A percentile compares a stretch with the other conserved stretches of the same genome.
phyloP scores from a whole-genome alignment of 108 stramenopile genomes.

The Cyclostephanos invisitatus region DNA sequence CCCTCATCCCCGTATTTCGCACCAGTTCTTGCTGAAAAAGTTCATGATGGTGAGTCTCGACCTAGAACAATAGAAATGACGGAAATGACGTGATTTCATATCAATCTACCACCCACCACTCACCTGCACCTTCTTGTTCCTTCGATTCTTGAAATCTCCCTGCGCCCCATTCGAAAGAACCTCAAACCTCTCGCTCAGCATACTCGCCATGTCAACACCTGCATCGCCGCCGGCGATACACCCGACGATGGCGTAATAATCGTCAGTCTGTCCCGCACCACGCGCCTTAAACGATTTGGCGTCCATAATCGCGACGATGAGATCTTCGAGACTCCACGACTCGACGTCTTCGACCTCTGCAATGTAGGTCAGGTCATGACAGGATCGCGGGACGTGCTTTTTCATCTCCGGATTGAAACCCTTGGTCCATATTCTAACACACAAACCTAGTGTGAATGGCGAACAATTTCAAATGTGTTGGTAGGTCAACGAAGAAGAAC shows the following conservation, averaged over 20 bases:
- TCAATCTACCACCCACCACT: not conserved
- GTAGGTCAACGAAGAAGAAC: not conserved
- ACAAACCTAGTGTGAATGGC: not conserved
- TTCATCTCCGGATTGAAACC: conserved; percentile 30
- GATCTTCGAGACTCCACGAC: conserved; percentile 45
- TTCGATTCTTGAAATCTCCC: conserved; percentile 64
- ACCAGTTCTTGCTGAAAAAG: conserved; percentile 72
- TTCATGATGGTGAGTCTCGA: not conserved
- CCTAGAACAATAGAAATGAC: not conserved
- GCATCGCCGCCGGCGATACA: conserved; percentile 87
- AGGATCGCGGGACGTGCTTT: conserved; percentile 62
- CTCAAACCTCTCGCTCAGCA: conserved; percentile 63
- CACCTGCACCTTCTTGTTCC: conserved; percentile 78
- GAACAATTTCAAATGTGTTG: not conserved
- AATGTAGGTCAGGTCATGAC: conserved; percentile 62
- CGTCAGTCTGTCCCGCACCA: conserved; percentile 7
- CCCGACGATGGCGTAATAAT: conserved; percentile 46
- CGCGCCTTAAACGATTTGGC: conserved; percentile 6
- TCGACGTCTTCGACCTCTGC: conserved; percentile 59
- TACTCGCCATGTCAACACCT: conserved; percentile 79
- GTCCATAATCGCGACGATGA: conserved; percentile 35
- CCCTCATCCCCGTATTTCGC: conserved; percentile 64
- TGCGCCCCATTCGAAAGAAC: conserved; percentile 69
- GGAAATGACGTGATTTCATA: not conserved
- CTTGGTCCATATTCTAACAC: conserved; percentile 12